Percentiles rank a stretch among this genome's conserved stretches.
These are phyloP conservation scores for Perilla frutescens DNA, from an alignment of 257 asterid genomes.

Conservation along the genomic window DNA sequence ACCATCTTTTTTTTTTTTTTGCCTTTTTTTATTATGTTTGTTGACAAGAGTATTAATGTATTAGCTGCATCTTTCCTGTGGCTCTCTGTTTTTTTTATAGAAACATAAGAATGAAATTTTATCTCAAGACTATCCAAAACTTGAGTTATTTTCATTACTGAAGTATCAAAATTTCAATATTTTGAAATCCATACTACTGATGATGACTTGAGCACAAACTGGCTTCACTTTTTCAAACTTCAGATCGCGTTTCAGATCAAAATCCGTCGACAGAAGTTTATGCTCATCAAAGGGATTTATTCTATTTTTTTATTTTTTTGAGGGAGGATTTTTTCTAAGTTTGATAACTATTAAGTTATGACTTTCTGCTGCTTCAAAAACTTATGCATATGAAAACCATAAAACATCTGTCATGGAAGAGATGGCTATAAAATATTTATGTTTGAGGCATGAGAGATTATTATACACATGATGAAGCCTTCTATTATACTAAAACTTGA, in stretches of 20 bases:
- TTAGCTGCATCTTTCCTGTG: conserved; percentile 33
- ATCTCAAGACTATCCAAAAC: too few species aligned
- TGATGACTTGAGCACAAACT: too few species aligned
- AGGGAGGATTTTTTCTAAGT: too few species aligned
- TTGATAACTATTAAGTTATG: background rate
- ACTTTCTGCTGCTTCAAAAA: background rate
- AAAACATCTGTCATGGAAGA: background rate
- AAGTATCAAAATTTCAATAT: too few species aligned
- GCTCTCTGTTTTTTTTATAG: background rate
- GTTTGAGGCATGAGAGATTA: conserved; percentile 3
- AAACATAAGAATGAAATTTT: background rate
- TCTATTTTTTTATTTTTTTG: too few species aligned
- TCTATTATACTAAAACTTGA: background rate
- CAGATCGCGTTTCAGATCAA: background rate
- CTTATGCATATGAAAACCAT: conserved; percentile 4
- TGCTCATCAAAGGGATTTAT: background rate
- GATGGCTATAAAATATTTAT: background rate
- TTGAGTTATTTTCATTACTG: too few species aligned
- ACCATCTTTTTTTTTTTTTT: background rate
- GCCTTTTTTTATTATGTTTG: background rate
- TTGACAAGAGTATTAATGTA: conserved; percentile 27
- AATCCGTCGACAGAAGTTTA: background rate
- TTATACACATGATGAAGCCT: conserved; percentile 7
- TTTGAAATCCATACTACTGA: too few species aligned
- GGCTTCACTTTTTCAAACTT: background rate